These are phyloP conservation scores for Zygoascus bituminiphila DNA, from an alignment of 805 yeast species.

Conservation along the genomic window DNA sequence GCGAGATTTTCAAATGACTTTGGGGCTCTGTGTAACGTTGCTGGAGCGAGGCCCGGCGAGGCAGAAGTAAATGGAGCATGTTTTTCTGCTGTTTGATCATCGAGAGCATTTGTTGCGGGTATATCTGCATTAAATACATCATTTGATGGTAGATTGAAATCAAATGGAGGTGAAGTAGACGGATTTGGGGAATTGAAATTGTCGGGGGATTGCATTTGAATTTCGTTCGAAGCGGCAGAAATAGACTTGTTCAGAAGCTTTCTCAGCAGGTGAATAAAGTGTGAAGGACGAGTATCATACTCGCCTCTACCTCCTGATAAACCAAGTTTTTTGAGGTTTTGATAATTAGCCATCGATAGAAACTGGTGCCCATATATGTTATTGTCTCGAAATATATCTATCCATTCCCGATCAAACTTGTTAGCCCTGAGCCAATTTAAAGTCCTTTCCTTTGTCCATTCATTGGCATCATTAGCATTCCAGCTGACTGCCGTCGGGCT, in stretches of 20 bases:
- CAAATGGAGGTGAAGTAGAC: neutral
- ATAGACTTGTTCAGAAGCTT: slow-evolving; percentile 32
- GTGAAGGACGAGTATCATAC: slow-evolving; percentile 44
- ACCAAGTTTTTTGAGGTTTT: slow-evolving; percentile 39
- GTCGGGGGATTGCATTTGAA: neutral
- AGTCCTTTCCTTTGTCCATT: slow-evolving; percentile 70
- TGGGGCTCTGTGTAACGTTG: neutral
- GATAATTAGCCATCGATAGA: slow-evolving; percentile 59
- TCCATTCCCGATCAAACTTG: slow-evolving; percentile 68
- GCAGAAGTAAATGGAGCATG: too few relatives aligned
- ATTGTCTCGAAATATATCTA: slow-evolving; percentile 48
- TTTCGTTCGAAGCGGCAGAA: slow-evolving; percentile 6
- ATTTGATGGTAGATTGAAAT: neutral
- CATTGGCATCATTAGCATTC: slow-evolving; percentile 46
- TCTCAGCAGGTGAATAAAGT: slow-evolving; percentile 48
- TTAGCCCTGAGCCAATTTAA: slow-evolving; percentile 58
- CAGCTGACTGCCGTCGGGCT: slow-evolving; percentile 30
- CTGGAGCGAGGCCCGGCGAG: neutral
- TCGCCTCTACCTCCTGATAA: slow-evolving; percentile 25
- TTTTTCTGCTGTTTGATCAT: neutral
- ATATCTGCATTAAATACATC: neutral
- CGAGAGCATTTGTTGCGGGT: neutral
- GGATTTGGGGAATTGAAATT: slow-evolving; percentile 5
- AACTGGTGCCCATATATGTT: slow-evolving; percentile 57
- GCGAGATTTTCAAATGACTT: slow-evolving; percentile 2